Base-by-base conservation (phyloP, 208 protist genomes). In the Blastocrithidia nonstop region DNA sequence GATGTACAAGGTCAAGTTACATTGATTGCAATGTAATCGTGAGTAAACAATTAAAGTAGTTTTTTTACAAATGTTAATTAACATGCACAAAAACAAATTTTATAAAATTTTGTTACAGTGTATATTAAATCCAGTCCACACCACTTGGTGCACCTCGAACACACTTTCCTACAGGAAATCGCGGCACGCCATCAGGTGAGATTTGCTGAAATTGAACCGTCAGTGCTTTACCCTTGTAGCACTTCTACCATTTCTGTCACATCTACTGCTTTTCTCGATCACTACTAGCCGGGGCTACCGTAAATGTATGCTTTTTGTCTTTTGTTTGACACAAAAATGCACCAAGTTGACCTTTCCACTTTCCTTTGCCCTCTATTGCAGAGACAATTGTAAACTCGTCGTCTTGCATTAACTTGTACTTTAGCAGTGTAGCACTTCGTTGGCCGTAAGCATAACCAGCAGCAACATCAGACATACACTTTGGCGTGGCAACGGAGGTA, bases 371-470 rank as follows among this genome's bases (percentile, higher is more conserved):
- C 24, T 88, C 78, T 23, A 88, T 65, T 0, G 73, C 85, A 20
- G 55, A 55, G 6, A 87, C 68, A 44, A 93, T 93, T 43, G 75
- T 48, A 49, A 81, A 93, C 70, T 93, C 85, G 13, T 60, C 78
- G 20, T 93, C 85, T 21, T 82, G 73, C 80, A 90, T 93, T 16
- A 73, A 39, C 56, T 90, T 89, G 67, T 88, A 84, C 69, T 93
- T 93, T 4, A 93, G 65, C n/a, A 93, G 36, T 17, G 61, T 71
- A 31, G 63, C 61, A 31, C 72, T 85, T 6, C 85, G 80, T 55
- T 81, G 61, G 0, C 85, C 85, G 52, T 81, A 81, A 28, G 58
- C 74, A 52, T 93, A 93, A 4, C 72, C 72, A 13, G 56, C 71
- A 15, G 48, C 27, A 9, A 47, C 29, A 6, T 35, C 40, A 26